Evolutionary conservation across 139 green algal genomes (phyloP).

Genomic region (Tetradesmus lagerheimii): DNA sequence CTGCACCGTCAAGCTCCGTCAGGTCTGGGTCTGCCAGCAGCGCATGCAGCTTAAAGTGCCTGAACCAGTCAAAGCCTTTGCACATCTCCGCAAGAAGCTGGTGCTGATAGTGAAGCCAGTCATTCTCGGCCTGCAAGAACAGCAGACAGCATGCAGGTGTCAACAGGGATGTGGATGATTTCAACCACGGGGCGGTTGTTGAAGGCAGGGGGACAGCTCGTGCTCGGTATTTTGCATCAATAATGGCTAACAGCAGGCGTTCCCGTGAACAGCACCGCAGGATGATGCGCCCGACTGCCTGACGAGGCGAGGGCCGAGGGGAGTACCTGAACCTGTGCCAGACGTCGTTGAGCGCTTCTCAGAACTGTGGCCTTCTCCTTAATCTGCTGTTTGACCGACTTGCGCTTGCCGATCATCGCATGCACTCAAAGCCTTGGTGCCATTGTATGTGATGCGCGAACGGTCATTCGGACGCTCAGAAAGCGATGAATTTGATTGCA

Average conservation of each 20-base stretch:
- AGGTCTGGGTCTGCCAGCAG: not conserved
- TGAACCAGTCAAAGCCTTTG: not conserved
- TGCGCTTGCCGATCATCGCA: not conserved
- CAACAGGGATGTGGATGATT: not conserved
- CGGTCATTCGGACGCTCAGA: too few species aligned
- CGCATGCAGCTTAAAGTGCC: not conserved
- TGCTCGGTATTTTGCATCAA: not conserved
- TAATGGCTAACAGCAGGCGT: not conserved
- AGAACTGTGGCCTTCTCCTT: not conserved
- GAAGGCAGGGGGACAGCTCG: not conserved
- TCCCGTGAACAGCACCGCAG: not conserved
- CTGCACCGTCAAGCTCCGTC: not conserved
- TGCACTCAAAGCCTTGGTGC: too few species aligned
- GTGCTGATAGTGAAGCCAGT: not conserved
- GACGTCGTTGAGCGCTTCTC: not conserved
- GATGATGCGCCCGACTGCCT: not conserved
- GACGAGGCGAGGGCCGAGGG: too few species aligned
- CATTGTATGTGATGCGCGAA: too few species aligned
- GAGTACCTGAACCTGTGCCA: not conserved
- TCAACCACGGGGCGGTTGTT: not conserved
- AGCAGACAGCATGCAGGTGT: not conserved
- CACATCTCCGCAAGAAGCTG: not conserved
- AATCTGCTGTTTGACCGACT: not conserved
- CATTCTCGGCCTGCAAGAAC: not conserved
- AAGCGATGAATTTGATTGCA: too few species aligned